Conservation (phyloP, 2,329 filamentous ascomycete genomes). For the Colletotrichum godetiae region DNA sequence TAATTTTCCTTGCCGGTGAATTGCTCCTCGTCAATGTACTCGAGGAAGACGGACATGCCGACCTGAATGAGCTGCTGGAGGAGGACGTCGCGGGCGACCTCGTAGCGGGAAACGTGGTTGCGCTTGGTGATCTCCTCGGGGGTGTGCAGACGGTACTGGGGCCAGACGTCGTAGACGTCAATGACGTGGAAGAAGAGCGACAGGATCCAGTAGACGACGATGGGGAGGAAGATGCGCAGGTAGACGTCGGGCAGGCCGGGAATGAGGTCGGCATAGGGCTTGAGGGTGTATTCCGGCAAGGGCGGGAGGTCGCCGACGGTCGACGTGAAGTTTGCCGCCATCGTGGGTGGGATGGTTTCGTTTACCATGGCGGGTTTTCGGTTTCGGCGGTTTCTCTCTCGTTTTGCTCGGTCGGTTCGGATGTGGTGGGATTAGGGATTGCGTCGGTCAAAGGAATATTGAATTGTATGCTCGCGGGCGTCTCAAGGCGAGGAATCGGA, state of each 20-base stretch:
- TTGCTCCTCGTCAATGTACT: constrained; percentile 78
- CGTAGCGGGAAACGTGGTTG: constrained; percentile 86
- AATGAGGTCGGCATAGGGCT: constrained; percentile 77
- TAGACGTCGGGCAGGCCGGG: constrained; percentile 85
- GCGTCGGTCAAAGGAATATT: background rate
- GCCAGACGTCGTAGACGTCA: constrained; percentile 86
- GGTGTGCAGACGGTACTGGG: constrained; percentile 93
- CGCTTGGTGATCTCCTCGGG: constrained; percentile 89
- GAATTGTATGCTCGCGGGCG: background rate
- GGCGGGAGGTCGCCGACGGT: constrained; percentile 77
- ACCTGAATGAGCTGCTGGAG: constrained; percentile 94
- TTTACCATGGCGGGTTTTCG: constrained; percentile 51
- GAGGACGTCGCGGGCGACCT: constrained; percentile 91
- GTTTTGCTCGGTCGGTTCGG: background rate
- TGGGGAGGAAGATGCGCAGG: constrained; percentile 79
- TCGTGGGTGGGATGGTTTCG: constrained; percentile 44
- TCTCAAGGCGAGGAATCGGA: background rate
- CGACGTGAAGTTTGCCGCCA: constrained; percentile 64
- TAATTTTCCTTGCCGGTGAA: constrained; percentile 83
- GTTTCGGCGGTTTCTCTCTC: background rate
- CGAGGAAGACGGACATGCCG: constrained; percentile 73
- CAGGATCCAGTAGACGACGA: constrained; percentile 88
- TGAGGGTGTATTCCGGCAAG: constrained; percentile 83
- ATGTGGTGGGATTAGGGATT: background rate
- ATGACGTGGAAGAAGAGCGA: constrained; percentile 90